Conservation (phyloP, 768 basidiomycete species). For the Clathrus columnatus region DNA sequence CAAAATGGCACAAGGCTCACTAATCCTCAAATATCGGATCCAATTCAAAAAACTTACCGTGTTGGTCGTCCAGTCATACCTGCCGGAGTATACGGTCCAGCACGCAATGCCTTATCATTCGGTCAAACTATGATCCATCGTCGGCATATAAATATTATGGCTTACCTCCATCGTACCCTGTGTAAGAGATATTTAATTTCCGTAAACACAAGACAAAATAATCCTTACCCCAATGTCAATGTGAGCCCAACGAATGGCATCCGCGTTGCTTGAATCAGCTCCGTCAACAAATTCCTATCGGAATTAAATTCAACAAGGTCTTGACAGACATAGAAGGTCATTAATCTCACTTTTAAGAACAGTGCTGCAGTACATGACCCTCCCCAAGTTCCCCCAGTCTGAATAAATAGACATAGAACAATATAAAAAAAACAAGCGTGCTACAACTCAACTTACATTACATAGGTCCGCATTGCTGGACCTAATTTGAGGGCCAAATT, state of each 20-base stretch:
- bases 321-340: not conserved
- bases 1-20: not conserved
- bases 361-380: conserved; percentile 77
- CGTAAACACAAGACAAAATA: not conserved
- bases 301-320: not conserved
- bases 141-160: conserved; percentile 1
- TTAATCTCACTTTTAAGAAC: conserved; percentile 58
- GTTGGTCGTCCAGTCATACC: conserved; percentile 79
- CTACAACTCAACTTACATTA: conserved; percentile 38
- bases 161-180: conserved; percentile 59
- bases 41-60: conserved; percentile 39
- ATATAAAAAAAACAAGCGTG: not conserved
- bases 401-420: not conserved
- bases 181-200: conserved; percentile 14
- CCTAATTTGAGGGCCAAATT: conserved; percentile 68
- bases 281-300: conserved; percentile 60
- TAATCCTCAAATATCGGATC: too few relatives aligned
- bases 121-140: not conserved
- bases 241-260: conserved; percentile 74
- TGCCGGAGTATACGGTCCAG: conserved; percentile 54
- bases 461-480: conserved; percentile 74
- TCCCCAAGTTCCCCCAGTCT: conserved; percentile 66
- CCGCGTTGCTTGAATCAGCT: conserved; percentile 51
- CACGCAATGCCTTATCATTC: conserved; percentile 35
- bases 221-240: conserved; percentile 54